Evolutionary conservation across 805 yeast genomes (phyloP), one percentile per base, ranked within the genome.

Genomic region (Yueomyces sp.): DNA sequence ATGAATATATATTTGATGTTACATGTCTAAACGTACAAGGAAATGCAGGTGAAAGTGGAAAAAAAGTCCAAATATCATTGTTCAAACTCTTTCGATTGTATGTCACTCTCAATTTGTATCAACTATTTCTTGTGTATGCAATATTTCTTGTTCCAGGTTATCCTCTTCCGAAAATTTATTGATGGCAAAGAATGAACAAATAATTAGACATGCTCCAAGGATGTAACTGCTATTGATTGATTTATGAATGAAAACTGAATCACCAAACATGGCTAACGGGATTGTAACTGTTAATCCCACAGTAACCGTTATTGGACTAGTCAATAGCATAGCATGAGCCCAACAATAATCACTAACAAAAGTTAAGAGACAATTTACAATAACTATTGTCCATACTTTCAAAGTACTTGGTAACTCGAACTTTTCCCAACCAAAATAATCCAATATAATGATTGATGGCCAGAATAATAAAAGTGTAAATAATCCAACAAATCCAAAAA

Each of bases 401-500:
- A 64, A 48, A 2, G 73, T 62, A 0, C 70, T 67, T 1, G 97
- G 97, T 39, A 81, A 54, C 53, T 76, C 87, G 48, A 92, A 80
- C 6, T 59, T 63, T 61, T 92, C 98, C 45, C 77, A 61, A 1
- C 81, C 82, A 1, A 71, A 48, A 46, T 64, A 69, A 62, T 90
- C 76, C 45, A 90, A 70, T 1, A 85, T 45, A 0, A 86, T 43
- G 6, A 92, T 57, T 4, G 86, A 62, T 3, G 98, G 96, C 96
- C 96, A 87, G 39, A 88, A 59, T 8, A 79, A 61, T 0, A 85
- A 52, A 7, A 82, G 56, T 50, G 87, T 85, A 66, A 81, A 83
- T 4, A 90, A 65, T 1, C 98, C 98, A 28, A 92, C 97, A 63
- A 85, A 88, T 0, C 97, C 98, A 58, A 92, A 88, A 55, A 92